A percentile compares a stretch with the other conserved stretches of the same genome.
Conservation (phyloP, 129 eudicot species). For the Oenanthe sinensis region DNA sequence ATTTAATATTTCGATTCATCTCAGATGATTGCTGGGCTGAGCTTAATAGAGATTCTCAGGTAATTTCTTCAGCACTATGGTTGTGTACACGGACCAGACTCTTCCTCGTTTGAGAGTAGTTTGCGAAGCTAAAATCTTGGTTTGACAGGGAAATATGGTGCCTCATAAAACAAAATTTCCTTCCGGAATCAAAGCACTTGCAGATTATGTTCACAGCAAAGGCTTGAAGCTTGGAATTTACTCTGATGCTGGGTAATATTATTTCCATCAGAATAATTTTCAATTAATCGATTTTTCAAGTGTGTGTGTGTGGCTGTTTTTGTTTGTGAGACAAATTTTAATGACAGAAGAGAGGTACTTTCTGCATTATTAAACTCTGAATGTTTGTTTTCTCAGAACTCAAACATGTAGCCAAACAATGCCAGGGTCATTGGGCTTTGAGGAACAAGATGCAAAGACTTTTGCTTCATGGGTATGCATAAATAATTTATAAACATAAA, state of each 20-base stretch:
- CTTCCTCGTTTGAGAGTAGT: background rate
- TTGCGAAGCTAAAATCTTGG: background rate
- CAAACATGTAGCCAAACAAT: constrained; percentile 72
- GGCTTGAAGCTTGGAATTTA: constrained; percentile 88
- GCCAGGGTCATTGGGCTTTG: constrained; percentile 90
- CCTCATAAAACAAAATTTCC: constrained; percentile 66
- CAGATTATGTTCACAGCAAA: constrained; percentile 82
- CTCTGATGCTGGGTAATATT: constrained; percentile 90
- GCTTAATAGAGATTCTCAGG: constrained; percentile 71
- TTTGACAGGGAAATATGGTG: constrained; percentile 64
- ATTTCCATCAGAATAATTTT: background rate
- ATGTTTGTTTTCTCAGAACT: constrained; percentile 28
- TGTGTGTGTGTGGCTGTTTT: background rate
- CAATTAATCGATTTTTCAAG: background rate
- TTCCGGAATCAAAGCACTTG: constrained; percentile 86
- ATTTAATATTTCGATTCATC: background rate
- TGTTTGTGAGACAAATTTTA: too few relatives aligned
- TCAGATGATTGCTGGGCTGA: constrained; percentile 98
- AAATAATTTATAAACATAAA: background rate
- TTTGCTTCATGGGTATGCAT: constrained; percentile 83
- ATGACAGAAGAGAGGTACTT: background rate
- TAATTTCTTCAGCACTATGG: background rate
- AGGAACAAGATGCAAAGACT: constrained; percentile 90
- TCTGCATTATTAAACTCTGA: background rate
- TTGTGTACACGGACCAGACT: background rate